Percentiles rank a stretch among this genome's conserved stretches.
These are phyloP conservation scores for Plasmodium yoelii DNA, from an alignment of 169 alveolate genomes.

Conservation along the genomic window DNA sequence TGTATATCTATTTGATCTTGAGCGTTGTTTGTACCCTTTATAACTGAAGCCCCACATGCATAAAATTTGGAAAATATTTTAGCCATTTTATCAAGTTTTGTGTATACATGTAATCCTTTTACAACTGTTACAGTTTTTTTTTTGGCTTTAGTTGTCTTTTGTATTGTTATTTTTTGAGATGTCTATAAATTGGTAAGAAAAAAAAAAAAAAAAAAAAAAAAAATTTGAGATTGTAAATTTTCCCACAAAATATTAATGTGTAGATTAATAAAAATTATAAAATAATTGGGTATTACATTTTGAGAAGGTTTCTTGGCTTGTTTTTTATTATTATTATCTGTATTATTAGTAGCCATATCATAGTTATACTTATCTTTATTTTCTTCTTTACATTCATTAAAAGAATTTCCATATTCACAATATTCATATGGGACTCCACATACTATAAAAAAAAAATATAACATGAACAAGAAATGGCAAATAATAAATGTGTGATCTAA, in stretches of 20 bases:
- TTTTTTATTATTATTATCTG: slow-evolving; percentile 29
- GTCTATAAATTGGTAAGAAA: slow-evolving; percentile 10
- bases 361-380: slow-evolving; percentile 77
- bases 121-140: slow-evolving; percentile 89
- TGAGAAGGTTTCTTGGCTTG: slow-evolving; percentile 29
- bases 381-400: slow-evolving; percentile 82
- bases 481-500: background rate
- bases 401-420: slow-evolving; percentile 89
- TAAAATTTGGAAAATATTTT: slow-evolving; percentile 89
- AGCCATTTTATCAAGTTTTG: slow-evolving; percentile 88
- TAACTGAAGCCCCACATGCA: slow-evolving; percentile 91
- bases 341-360: slow-evolving; percentile 9
- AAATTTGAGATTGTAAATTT: too few relatives aligned
- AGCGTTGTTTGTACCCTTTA: slow-evolving; percentile 87
- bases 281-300: slow-evolving; percentile 13
- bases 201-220: background rate
- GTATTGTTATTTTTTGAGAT: slow-evolving; percentile 81
- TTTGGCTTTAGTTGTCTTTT: slow-evolving; percentile 86
- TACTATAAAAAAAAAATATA: slow-evolving; percentile 3
- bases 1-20: slow-evolving; percentile 85
- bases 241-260: too few relatives aligned
- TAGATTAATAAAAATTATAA: slow-evolving; percentile 3
- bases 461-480: background rate
- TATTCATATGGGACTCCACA: slow-evolving; percentile 91
- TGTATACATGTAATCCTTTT: slow-evolving; percentile 88